Conservation (phyloP, 2,329 filamentous ascomycete species). For the Pleurostoma richardsiae region DNA sequence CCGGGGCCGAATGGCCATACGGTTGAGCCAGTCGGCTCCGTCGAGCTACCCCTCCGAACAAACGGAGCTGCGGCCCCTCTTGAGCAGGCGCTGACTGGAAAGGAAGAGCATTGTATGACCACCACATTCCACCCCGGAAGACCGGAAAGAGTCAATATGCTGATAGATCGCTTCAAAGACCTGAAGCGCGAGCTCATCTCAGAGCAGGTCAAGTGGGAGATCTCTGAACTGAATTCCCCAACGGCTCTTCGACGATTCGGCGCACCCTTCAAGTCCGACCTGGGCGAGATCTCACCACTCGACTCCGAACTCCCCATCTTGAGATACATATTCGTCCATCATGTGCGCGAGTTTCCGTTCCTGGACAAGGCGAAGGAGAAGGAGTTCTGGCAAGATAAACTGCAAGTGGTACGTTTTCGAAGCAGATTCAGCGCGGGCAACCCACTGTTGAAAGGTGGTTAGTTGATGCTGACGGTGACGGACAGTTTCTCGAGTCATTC, state of each 20-base stretch:
- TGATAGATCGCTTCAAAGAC: constrained; percentile 47
- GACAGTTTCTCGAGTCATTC: constrained; percentile 90
- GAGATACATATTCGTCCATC: constrained; percentile 95
- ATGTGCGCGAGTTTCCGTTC: constrained; percentile 97
- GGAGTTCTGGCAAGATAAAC: constrained; percentile 98
- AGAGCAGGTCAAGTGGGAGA: constrained; percentile 84
- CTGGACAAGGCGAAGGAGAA: constrained; percentile 95
- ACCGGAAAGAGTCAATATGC: constrained; percentile 2
- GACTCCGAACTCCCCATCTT: constrained; percentile 92
- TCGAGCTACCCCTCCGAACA: constrained; percentile 14
- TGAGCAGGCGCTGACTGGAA: constrained; percentile 68
- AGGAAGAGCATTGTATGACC: constrained; percentile 89
- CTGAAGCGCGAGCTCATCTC: constrained; percentile 93
- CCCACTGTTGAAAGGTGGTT: too few species aligned
- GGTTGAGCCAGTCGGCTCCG: not conserved
- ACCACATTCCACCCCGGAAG: too few species aligned
- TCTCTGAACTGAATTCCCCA: constrained; percentile 87
- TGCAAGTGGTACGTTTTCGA: constrained; percentile 71
- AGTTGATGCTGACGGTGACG: not conserved
- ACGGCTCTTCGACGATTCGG: constrained; percentile 94
- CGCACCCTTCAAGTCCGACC: constrained; percentile 88
- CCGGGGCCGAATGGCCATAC: constrained; percentile 2
- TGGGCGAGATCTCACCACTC: constrained; percentile 85
- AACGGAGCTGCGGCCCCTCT: constrained; percentile 21
- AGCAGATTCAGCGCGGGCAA: too few species aligned